Evolutionary conservation across 2,329 filamentous ascomycete species (phyloP), one percentile per base, ranked within the genome.

Genomic region (Colletotrichum salicis): DNA sequence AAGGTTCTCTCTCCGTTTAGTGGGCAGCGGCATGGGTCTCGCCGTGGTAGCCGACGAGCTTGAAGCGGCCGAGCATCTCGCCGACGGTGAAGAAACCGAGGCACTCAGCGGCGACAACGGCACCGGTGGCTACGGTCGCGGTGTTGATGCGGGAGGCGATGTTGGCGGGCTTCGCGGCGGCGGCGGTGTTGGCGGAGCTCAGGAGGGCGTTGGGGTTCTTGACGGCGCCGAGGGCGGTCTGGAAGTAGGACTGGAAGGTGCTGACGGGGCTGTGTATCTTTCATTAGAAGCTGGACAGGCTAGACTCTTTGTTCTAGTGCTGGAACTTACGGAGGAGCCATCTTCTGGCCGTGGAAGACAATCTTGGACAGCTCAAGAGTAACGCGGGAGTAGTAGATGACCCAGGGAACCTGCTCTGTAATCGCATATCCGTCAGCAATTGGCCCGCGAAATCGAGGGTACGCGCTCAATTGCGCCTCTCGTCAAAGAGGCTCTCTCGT

Each of bases 21-120:
- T 90, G 90, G 82, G 91, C 88, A 75, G 86, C 85, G 77, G 87
- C 88, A 74, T 83, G 83, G 75, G 82, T 80, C 81, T 93, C 90
- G 80, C 93, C 93, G 84, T 89, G 90, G 89, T 99, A 99, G 75
- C 96, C 96, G 78, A 99, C 88, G 77, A 99, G 84, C 93, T 99
- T 98, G 86, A 96, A 91, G 80, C 95, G 90, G 79, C 96, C 96
- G 79, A 99, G 91, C 84, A 99, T 98, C 89, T 98, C 95, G 76
- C 96, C 96, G 67, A 98, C 90, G 73, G 95, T 97, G 89, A 98
- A 99, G 90, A 99, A 99, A 73, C 96, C 96, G 76, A 99, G 85
- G 62, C 94, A 89, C 86, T 99, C 96, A 68, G 95, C 95, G 59
- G 88, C 84, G 74, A 98, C 86, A 72, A 99, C 93, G 77, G 93